phyloP scores from a whole-genome alignment of 2,329 filamentous ascomycete genomes.

The Clonostachys sp. region DNA sequence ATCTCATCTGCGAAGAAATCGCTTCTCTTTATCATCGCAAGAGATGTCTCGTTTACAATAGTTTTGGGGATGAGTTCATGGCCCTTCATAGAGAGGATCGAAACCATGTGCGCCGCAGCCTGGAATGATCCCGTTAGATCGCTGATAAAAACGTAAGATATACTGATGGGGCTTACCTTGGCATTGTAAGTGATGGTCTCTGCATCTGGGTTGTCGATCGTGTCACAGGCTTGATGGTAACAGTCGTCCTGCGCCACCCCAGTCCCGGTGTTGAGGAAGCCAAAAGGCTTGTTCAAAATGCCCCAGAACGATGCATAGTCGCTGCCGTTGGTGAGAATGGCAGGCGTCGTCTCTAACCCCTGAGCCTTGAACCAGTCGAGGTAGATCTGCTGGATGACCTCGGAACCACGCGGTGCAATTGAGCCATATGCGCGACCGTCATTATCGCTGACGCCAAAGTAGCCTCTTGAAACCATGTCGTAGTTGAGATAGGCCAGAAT shows the following conservation, averaged over 20 bases:
- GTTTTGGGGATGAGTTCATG: conserved; percentile 16
- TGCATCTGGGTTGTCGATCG: conserved; percentile 23
- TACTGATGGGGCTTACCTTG: conserved; percentile 8
- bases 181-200: conserved; percentile 20
- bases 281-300: conserved; percentile 42
- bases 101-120: conserved; percentile 42
- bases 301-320: conserved; percentile 57
- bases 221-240: conserved; percentile 26
- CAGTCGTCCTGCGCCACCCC: conserved; percentile 35
- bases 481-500: conserved; percentile 33
- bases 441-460: conserved; percentile 27
- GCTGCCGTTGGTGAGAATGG: conserved; percentile 37
- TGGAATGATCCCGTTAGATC: not conserved
- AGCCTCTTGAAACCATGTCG: conserved; percentile 31
- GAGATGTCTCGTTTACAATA: conserved; percentile 6
- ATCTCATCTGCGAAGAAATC: conserved; percentile 3
- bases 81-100: conserved; percentile 12
- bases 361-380: conserved; percentile 21
- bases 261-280: conserved; percentile 58
- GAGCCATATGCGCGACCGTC: conserved; percentile 24
- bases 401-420: conserved; percentile 17
- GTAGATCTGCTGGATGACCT: conserved; percentile 24
- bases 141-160: no score
- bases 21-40: conserved; percentile 6
- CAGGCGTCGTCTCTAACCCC: conserved; percentile 20